phyloP scores from a whole-genome alignment of 345 rosid genomes.

The Salix brachista region DNA sequence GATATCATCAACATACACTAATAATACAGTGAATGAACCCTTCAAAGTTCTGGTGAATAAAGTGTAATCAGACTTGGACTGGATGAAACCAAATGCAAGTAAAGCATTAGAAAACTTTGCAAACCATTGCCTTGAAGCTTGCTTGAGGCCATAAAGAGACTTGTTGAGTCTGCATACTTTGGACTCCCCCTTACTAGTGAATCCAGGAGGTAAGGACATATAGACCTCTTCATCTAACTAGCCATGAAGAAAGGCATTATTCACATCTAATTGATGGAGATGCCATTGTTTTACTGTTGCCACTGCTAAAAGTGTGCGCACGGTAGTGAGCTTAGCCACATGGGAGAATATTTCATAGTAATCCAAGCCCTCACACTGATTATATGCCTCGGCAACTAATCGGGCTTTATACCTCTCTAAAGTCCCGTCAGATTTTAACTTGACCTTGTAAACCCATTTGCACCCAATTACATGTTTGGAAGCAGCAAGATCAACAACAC shows the following conservation, averaged over 20 bases:
- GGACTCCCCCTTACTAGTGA: neutral
- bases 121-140: neutral
- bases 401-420: neutral
- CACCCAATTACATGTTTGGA: neutral
- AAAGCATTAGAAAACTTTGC: neutral
- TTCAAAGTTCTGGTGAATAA: neutral
- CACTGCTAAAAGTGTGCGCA: neutral
- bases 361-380: neutral
- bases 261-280: neutral
- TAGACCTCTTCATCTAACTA: neutral
- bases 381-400: neutral
- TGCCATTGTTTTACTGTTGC: neutral
- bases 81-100: neutral
- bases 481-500: neutral
- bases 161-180: neutral
- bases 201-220: neutral
- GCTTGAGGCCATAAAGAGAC: neutral
- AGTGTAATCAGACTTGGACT: neutral
- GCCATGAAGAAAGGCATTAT: neutral
- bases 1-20: neutral
- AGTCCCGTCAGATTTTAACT: neutral
- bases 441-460: conserved; percentile 3
- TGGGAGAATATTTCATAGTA: neutral
- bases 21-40: neutral
- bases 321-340: neutral